Evolutionary conservation across 2,329 filamentous ascomycete species (phyloP).

Genomic region (Penicillium sp.): DNA sequence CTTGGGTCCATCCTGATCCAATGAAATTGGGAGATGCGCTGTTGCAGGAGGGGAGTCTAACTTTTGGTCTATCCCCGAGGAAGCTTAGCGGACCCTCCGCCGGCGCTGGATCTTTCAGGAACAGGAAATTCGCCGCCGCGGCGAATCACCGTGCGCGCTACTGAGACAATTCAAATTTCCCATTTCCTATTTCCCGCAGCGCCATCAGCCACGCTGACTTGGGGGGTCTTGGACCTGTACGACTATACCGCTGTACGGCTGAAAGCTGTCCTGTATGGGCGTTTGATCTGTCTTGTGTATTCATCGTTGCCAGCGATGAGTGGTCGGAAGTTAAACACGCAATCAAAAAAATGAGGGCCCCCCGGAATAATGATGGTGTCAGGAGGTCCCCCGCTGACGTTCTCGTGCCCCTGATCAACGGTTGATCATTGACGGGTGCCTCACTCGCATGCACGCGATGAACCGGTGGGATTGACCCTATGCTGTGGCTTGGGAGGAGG

Average conservation of each 20-base stretch:
- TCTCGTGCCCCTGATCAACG: slow-evolving; percentile 25
- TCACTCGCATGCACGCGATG: slow-evolving; percentile 7
- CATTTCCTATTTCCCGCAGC: slow-evolving; percentile 8
- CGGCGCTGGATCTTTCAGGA: slow-evolving; percentile 8
- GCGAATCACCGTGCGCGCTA: slow-evolving; percentile 10
- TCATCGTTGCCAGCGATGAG: not conserved
- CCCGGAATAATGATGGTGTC: not conserved
- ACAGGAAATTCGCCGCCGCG: slow-evolving; percentile 8
- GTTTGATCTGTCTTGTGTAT: not conserved
- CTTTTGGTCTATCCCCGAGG: not conserved
- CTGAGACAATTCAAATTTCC: slow-evolving; percentile 23
- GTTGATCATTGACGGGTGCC: slow-evolving; percentile 18
- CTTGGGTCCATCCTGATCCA: not conserved
- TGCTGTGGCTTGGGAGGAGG: slow-evolving; percentile 12
- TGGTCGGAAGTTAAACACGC: slow-evolving; percentile 4
- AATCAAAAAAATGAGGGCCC: not conserved
- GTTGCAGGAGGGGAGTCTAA: not conserved
- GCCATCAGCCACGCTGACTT: slow-evolving; percentile 1
- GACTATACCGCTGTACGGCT: not conserved
- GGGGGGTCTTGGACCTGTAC: not conserved
- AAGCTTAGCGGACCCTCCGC: not conserved
- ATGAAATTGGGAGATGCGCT: not conserved
- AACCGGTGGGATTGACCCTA: slow-evolving; percentile 26
- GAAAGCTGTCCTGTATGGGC: not conserved
- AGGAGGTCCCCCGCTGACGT: not conserved